Evolutionary conservation across 106 monocot species (phyloP), one percentile per base, ranked within the genome.

Genomic region (Alisma plantagoaquatica): DNA sequence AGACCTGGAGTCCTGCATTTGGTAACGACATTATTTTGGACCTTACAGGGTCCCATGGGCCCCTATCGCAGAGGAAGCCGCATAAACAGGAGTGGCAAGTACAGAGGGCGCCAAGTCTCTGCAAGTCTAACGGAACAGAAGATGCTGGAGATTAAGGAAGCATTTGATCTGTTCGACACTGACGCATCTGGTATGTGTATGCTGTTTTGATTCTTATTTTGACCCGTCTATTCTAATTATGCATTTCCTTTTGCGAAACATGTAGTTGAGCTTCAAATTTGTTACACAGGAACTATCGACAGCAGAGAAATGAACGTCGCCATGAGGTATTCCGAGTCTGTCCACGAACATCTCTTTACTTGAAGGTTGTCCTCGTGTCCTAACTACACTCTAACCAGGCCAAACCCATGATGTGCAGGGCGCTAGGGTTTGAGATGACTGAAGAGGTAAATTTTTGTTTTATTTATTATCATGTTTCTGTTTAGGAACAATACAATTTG

Each of bases 141-240:
- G 65, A 81, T 24, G 52, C 69, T 77, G 57, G 86, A 87, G 77
- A 87, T 87, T 43, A 77, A 72, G 43, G 86, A 87, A 72, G 77
- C 81, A 23, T 87, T 87, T 65, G 81, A 87, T 2, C 72, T 87
- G 38, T 87, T 81, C 63, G 86, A 87, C 66, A 74, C 77, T 32
- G 86, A 87, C 66, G 77, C 71, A 30, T 87, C 86, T 55, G 86
- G 86, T 87, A n/a, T n/a, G n/a, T n/a, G n/a, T n/a, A n/a, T n/a
- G n/a, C n/a, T n/a, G n/a, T n/a, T n/a, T n/a, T n/a, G 73, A 56
- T 21, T 50, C 45, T 38, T 38, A 8, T 14, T 38, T 38, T 38
- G 14, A 38, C 6, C 6, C n/a, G n/a, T n/a, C n/a, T n/a, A n/a
- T 23, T 29, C 10, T 28, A 21, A 17, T 21, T 56, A 16, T 27